Evolutionary conservation across 1,284 basidiomycete species (phyloP), one percentile per base, ranked within the genome.

Genomic region (Irpex sp.): DNA sequence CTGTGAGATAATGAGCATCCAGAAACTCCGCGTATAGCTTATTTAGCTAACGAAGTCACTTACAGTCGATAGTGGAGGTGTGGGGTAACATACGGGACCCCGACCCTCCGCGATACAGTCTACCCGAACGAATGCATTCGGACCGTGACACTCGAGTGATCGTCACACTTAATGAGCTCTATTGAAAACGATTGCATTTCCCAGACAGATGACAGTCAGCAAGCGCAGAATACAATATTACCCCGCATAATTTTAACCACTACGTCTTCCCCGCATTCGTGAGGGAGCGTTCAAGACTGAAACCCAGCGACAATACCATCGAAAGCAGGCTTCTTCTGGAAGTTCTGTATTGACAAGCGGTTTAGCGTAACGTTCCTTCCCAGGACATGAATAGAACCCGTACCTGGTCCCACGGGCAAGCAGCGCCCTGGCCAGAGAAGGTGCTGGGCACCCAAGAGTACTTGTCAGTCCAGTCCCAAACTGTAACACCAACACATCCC

Each of bases 381-480:
- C 39, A 21, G 17, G 19, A 21, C 1, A 8, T 4, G 49, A 21
- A 19, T 15, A 19, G 21, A 31, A 5, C 19, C 19, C 63, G 47
- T 37, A 65, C 63, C 63, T 61, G 58, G 39, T 65, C 64, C 75
- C 75, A 77, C 6, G 75, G 73, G 61, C 68, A 70, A 21, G 75
- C 75, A 1, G 70, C 76, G 49, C 76, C 75, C 63, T 75, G 70
- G 5, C 74, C 74, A 31, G 75, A 66, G 70, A 77, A 77, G 8
- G 73, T 74, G 3, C 65, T 61, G 1, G 76, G 75, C 6, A 77
- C 69, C 74, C 74, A 76, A 4, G 75, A 76, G 63, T 73, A 76
- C 66, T 70, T 80, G 70, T 83, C 81, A 5, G 79, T 81, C 67
- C 69, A 82, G 69, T 82, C 82, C 82, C 82, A 84, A 36, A 82